Evolutionary conservation across 495 filamentous ascomycete genomes (phyloP).

Genomic region (Trichoderma reesei): DNA sequence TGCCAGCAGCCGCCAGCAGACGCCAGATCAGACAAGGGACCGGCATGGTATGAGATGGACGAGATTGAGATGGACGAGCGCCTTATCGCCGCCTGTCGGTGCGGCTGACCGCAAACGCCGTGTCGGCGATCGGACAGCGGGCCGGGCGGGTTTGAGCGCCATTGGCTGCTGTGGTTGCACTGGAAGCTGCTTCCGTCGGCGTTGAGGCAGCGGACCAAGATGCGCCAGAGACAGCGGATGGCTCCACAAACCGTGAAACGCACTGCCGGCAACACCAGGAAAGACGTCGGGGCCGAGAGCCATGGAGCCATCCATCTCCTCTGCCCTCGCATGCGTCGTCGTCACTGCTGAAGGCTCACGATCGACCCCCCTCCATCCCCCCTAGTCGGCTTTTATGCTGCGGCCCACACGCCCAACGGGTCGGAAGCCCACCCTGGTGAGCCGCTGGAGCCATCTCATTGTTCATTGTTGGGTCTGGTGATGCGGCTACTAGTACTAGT

Average conservation of each 20-base stretch:
- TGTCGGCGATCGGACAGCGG: neutral
- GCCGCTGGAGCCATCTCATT: neutral
- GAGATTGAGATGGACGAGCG: slow-evolving; percentile 3
- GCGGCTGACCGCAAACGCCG: slow-evolving; percentile 5
- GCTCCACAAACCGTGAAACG: neutral
- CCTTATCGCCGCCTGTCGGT: slow-evolving; percentile 4
- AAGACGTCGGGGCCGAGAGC: no score
- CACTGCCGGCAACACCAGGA: neutral
- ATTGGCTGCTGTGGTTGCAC: neutral
- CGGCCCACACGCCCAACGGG: neutral
- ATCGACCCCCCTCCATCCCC: neutral
- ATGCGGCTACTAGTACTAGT: no score
- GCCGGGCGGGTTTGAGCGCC: neutral
- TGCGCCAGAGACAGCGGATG: neutral
- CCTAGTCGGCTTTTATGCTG: neutral
- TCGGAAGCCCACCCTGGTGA: neutral
- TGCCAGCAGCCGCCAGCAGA: neutral
- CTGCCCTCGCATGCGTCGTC: no score
- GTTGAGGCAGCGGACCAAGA: neutral
- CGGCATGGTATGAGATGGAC: slow-evolving; percentile 4
- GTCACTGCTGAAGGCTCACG: neutral
- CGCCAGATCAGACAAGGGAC: neutral
- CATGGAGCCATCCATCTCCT: no score
- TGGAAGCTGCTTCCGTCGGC: no score
- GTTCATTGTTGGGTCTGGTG: no score